Percentiles rank a stretch among this genome's conserved stretches.
These are phyloP conservation scores for Triticum urartu DNA, from an alignment of 176 grass and related monocot species.

Conservation along the genomic window DNA sequence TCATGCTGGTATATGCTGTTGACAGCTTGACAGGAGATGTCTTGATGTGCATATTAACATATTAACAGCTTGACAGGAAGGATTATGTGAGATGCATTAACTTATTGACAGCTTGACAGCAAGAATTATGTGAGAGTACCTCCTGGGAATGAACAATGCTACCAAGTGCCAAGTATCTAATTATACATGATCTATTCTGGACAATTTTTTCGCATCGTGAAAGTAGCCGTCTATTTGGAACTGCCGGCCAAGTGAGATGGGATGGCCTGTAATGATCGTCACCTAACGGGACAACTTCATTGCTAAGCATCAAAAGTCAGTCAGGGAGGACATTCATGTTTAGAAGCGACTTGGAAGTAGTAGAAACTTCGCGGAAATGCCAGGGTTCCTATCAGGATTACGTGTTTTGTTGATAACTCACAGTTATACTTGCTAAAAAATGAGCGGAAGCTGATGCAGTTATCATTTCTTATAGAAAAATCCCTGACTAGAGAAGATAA, in stretches of 20 bases:
- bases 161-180: slow-evolving; percentile 24
- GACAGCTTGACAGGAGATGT: neutral
- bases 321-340: neutral
- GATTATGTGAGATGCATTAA: slow-evolving; percentile 1
- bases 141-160: neutral
- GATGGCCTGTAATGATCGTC: neutral
- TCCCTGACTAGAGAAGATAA: neutral
- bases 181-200: neutral
- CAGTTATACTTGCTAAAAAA: neutral
- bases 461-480: neutral
- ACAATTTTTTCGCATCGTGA: slow-evolving; percentile 16
- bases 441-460: neutral
- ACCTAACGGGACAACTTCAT: slow-evolving; percentile 5
- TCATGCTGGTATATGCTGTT: slow-evolving; percentile 39
- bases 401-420: neutral
- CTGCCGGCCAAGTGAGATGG: neutral
- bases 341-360: neutral
- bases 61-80: slow-evolving; percentile 28
- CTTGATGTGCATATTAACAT: slow-evolving; percentile 2
- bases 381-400: neutral
- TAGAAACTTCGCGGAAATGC: slow-evolving; percentile 11
- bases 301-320: slow-evolving; percentile 19
- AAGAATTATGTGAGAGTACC: slow-evolving; percentile 17
- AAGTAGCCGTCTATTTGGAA: neutral
- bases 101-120: slow-evolving; percentile 29